Evolutionary conservation across 352 stramenopile species (phyloP).

Genomic region (Pythium utonaiense): DNA sequence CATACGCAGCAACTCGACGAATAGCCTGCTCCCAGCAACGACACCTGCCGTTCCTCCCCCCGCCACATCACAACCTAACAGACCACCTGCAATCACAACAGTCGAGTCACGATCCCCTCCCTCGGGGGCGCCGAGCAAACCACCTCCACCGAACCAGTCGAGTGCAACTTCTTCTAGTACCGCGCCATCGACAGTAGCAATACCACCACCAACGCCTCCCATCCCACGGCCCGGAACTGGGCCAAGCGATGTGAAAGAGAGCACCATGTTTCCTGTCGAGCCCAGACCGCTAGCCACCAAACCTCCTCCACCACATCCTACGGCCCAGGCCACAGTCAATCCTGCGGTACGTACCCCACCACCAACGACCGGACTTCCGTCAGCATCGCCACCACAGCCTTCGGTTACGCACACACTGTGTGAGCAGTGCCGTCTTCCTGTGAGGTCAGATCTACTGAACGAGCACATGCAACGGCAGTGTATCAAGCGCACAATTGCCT

Average conservation of each 20-base stretch:
- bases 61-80: neutral
- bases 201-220: neutral
- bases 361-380: neutral
- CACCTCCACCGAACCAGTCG: neutral
- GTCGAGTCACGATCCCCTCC: neutral
- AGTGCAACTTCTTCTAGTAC: neutral
- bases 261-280: neutral
- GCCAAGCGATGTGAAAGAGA: neutral
- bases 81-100: constrained; percentile 2
- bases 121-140: neutral
- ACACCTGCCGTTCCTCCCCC: neutral
- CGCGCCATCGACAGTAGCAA: neutral
- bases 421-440: constrained; percentile 42
- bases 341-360: neutral
- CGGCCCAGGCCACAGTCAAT: neutral
- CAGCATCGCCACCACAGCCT: neutral
- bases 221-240: neutral
- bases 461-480: constrained; percentile 61
- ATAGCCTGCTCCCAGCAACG: neutral
- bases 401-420: constrained; percentile 27
- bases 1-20: constrained; percentile 18
- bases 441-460: constrained; percentile 38
- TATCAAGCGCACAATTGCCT: constrained; percentile 46
- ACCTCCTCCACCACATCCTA: constrained; percentile 3
- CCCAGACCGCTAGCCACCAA: neutral